Conservation (phyloP, 1,284 basidiomycete genomes). For the Coniferiporia weirii region DNA sequence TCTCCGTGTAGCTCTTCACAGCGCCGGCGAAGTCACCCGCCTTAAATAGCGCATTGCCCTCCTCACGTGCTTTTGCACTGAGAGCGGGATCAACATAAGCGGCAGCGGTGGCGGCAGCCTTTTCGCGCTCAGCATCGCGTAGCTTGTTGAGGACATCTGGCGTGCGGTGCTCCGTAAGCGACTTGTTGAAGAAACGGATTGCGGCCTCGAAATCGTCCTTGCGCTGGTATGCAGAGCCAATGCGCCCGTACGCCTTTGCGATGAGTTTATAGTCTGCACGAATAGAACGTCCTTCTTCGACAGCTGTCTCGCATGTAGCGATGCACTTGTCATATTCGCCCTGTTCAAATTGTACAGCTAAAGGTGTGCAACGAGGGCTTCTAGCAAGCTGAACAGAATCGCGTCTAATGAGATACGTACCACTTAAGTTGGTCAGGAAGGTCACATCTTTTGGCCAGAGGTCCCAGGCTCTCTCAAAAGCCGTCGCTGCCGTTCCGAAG, state of each 20-base stretch:
- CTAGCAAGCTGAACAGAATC: too few species aligned
- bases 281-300: conserved; percentile 85
- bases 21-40: conserved; percentile 86
- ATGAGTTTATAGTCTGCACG: conserved; percentile 79
- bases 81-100: conserved; percentile 90
- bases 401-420: conserved; percentile 36
- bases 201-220: conserved; percentile 76
- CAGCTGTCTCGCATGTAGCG: conserved; percentile 89
- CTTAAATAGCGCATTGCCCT: conserved; percentile 93
- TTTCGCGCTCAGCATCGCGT: conserved; percentile 76
- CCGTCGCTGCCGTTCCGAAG: conserved; percentile 66
- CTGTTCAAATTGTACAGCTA: conserved; percentile 91
- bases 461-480: conserved; percentile 90
- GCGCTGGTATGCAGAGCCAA: conserved; percentile 82
- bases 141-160: conserved; percentile 91
- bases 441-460: conserved; percentile 90
- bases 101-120: conserved; percentile 71
- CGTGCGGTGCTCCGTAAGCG: conserved; percentile 94
- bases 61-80: conserved; percentile 82
- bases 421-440: conserved; percentile 86
- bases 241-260: conserved; percentile 86
- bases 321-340: conserved; percentile 89
- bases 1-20: conserved; percentile 91
- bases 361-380: background rate
- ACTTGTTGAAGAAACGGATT: conserved; percentile 88